phyloP scores from a whole-genome alignment of 1,139 yeast genomes.

The Taphrina populina region DNA sequence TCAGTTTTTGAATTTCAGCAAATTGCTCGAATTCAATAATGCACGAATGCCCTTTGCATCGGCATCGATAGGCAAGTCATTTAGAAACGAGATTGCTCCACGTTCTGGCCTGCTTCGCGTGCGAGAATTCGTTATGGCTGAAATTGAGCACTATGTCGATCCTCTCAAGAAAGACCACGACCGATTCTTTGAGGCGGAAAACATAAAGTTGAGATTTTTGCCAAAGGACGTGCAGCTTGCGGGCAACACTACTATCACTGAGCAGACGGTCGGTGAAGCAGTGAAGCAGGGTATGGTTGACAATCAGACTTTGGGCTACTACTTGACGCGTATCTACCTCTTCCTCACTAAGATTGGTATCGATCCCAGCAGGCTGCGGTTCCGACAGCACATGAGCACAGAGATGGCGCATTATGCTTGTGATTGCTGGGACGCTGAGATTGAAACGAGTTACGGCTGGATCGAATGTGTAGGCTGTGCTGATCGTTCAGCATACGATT shows the following conservation, averaged over 20 bases:
- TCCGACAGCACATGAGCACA: slow-evolving; percentile 97
- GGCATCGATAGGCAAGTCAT: slow-evolving; percentile 96
- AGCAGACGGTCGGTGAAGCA: slow-evolving; percentile 81
- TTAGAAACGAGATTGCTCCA: slow-evolving; percentile 98
- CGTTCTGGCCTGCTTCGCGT: slow-evolving; percentile 96
- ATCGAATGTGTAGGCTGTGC: slow-evolving; percentile 99
- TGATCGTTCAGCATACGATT: slow-evolving; percentile 96
- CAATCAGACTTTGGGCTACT: slow-evolving; percentile 95
- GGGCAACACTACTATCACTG: slow-evolving; percentile 70
- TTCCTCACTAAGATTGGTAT: slow-evolving; percentile 89
- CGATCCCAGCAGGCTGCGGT: slow-evolving; percentile 76
- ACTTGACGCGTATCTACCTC: slow-evolving; percentile 84
- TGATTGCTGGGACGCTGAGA: slow-evolving; percentile 99
- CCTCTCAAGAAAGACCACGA: slow-evolving; percentile 82
- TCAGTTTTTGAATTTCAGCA: slow-evolving; percentile 91
- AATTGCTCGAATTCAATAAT: slow-evolving; percentile 91
- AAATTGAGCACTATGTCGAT: slow-evolving; percentile 97
- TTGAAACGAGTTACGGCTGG: slow-evolving; percentile 93
- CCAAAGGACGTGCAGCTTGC: slow-evolving; percentile 84
- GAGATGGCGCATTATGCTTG: slow-evolving; percentile 99
- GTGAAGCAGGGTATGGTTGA: slow-evolving; percentile 85
- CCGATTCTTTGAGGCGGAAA: slow-evolving; percentile 71
- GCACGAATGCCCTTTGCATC: slow-evolving; percentile 98
- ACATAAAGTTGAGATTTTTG: slow-evolving; percentile 70
- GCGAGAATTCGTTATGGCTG: slow-evolving; percentile 98